Evolutionary conservation across 495 filamentous ascomycete genomes (phyloP), one percentile per base, ranked within the genome.

Genomic region (Neurospora sp.): DNA sequence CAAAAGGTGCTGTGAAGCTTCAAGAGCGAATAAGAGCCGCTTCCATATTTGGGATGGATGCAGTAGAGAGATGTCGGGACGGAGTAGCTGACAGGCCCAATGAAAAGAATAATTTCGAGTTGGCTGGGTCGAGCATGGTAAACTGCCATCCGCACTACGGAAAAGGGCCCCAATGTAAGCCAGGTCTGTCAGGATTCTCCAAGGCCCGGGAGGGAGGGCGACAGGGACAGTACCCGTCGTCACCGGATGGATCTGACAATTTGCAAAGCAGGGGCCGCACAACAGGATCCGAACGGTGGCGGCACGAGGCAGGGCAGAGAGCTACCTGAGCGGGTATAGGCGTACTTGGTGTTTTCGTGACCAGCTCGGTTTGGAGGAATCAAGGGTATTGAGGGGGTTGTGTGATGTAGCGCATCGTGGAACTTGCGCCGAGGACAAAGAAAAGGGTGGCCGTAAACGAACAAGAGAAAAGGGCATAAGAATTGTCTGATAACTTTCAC

Each of bases 71-170:
- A 62, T 16, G 31, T 35, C 54, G 7, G 70, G 76, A 7, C 74
- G 72, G 74, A 74, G 70, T 72, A 76, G 39, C 46, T 39, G 60
- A n/a, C 16, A 38, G 76, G 37, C 38, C 72, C 75, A 75, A 75
- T 77, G 69, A 75, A 73, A 69, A 62, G 14, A 66, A 66, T 2
- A 35, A 66, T 66, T 8, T 66, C 54, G 27, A 35, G 54, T 27
- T 16, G 27, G 54, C 27, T 35, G 5, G 49, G 11, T 66, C 23
- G 5, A 66, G 54, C 54, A 35, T 66, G 54, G 27, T 35, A 35
- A 66, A 66, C 54, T 66, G 27, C 54, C 54, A 66, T 66, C 27
- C 54, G 54, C 54, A 35, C 14, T 66, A 18, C 27, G 23, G 54
- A 66, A 66, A 60, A 66, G 54, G 27, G 27, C 27, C 54, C 23